Conservation (phyloP, 202 grass and related monocot genomes). For the Alloteropsis angusta region DNA sequence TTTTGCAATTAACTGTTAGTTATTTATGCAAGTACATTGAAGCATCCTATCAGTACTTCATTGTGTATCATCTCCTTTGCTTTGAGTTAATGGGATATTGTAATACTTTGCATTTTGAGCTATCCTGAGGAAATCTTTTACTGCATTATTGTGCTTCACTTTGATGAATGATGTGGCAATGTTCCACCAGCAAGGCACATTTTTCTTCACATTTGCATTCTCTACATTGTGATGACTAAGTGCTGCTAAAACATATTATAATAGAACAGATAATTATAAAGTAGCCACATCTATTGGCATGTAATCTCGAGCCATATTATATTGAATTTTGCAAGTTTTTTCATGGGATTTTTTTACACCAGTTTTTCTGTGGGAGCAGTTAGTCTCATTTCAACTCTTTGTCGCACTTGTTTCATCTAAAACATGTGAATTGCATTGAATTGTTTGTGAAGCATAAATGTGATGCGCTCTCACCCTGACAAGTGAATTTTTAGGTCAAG, state of each 20-base stretch:
- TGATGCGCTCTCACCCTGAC: not conserved
- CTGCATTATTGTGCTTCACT: not conserved
- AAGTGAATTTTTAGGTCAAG: constrained; percentile 56
- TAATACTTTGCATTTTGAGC: constrained; percentile 3
- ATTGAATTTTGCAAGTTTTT: not conserved
- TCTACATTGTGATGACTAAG: not conserved
- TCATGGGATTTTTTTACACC: not conserved
- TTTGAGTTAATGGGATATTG: not conserved
- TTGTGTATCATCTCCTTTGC: not conserved
- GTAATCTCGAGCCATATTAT: not conserved
- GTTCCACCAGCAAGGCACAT: not conserved
- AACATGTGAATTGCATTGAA: not conserved
- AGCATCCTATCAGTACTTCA: constrained; percentile 1
- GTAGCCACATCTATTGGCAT: not conserved
- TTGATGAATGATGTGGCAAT: not conserved
- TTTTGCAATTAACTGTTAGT: not conserved
- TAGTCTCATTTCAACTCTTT: not conserved
- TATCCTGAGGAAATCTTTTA: not conserved
- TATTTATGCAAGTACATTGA: not conserved
- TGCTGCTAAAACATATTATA: not conserved
- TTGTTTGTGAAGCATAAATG: constrained; percentile 3
- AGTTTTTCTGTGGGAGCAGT: not conserved
- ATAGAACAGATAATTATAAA: not conserved
- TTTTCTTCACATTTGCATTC: not conserved
- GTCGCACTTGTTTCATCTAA: not conserved